Conservation (phyloP, 1,139 yeast genomes). For the Lodderomyces margitis region DNA sequence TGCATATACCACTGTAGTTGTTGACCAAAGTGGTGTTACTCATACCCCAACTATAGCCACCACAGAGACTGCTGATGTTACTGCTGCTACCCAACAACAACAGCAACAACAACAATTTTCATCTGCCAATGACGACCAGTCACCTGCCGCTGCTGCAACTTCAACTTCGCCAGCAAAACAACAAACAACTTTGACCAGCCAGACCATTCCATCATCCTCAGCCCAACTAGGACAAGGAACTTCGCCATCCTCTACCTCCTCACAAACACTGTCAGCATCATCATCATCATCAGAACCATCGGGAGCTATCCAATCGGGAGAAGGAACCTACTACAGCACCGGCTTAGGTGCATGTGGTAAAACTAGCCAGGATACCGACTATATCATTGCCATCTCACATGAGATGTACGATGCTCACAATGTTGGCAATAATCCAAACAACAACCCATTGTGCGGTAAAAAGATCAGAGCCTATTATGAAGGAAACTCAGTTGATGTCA, state of each 20-base stretch:
- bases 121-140: no score
- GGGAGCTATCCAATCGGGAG: constrained; percentile 32
- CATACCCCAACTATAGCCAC: constrained; percentile 10
- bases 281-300: constrained; percentile 18
- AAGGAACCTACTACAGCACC: constrained; percentile 58
- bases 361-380: constrained; percentile 45
- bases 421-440: constrained; percentile 38
- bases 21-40: constrained; percentile 13
- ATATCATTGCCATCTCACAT: constrained; percentile 45
- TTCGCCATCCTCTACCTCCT: constrained; percentile 23
- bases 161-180: constrained; percentile 14
- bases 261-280: constrained; percentile 19
- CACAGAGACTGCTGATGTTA: constrained; percentile 14
- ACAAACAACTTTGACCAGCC: constrained; percentile 5
- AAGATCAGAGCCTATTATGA: constrained; percentile 38
- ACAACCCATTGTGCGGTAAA: constrained; percentile 43
- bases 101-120: no score
- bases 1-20: constrained; percentile 19
- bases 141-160: constrained; percentile 16
- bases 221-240: no score
- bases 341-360: constrained; percentile 66
- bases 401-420: constrained; percentile 31
- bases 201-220: background rate
- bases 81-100: no score
- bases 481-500: constrained; percentile 44